phyloP scores from a whole-genome alignment of 495 filamentous ascomycete genomes.

The Penicillium silybi region DNA sequence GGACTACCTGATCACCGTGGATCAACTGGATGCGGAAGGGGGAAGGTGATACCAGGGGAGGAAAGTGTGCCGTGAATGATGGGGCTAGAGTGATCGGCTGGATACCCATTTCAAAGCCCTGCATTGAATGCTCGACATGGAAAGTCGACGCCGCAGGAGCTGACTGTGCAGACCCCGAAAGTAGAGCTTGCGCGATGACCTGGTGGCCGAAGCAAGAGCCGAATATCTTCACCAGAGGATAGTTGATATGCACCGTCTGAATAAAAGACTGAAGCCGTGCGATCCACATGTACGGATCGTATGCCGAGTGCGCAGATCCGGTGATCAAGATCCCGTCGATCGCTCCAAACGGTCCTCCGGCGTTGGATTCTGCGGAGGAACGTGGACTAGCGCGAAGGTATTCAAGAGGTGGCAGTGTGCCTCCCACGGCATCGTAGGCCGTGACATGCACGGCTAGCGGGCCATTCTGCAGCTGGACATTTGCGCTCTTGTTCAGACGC shows the following conservation, averaged over 20 bases:
- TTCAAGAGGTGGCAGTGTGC: conserved; percentile 26
- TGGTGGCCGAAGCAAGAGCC: conserved; percentile 51
- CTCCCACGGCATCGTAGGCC: conserved; percentile 37
- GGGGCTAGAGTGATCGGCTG: conserved; percentile 27
- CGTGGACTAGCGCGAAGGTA: conserved; percentile 20
- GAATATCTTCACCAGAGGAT: conserved; percentile 43
- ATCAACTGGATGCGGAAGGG: conserved; percentile 29
- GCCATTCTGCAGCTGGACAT: conserved; percentile 7
- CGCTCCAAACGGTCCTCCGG: conserved; percentile 9
- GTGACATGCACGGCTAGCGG: conserved; percentile 29
- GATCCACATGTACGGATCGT: conserved; percentile 38
- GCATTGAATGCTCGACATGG: conserved; percentile 20
- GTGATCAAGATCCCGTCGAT: conserved; percentile 43
- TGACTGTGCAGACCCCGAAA: conserved; percentile 11
- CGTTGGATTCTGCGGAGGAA: conserved; percentile 4
- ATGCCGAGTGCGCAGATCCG: conserved; percentile 33
- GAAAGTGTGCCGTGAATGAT: conserved; percentile 28
- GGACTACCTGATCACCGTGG: conserved; percentile 32
- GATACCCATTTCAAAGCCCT: conserved; percentile 40
- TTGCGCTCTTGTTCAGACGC: conserved; percentile 21
- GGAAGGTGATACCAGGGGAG: conserved; percentile 11
- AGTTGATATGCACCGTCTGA: conserved; percentile 29
- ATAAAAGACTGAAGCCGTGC: conserved; percentile 25
- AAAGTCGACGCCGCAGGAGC: conserved; percentile 7
- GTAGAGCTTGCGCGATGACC: conserved; percentile 38